A percentile compares a stretch with the other conserved stretches of the same genome.
Conservation (phyloP, 2,329 filamentous ascomycete genomes). For the Botryosphaeria dothidea region DNA sequence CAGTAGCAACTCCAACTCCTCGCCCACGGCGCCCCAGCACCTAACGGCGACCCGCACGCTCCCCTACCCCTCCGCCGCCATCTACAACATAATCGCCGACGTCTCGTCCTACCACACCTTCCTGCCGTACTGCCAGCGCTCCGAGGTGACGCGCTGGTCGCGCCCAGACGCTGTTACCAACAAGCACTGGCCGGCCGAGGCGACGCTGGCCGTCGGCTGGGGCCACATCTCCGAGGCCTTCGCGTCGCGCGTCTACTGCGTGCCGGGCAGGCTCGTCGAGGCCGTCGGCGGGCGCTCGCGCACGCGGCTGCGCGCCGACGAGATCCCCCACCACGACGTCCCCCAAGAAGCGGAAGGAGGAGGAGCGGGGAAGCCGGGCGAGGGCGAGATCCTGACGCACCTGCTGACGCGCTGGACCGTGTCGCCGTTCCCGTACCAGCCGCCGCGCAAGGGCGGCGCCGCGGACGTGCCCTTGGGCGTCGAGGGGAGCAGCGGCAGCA, state of each 20-base stretch:
- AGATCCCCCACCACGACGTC: constrained; percentile 14
- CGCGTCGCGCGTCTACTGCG: constrained; percentile 75
- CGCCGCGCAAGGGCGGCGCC: constrained; percentile 30
- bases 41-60: constrained; percentile 75
- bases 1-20: constrained; percentile 29
- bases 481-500: constrained; percentile 37
- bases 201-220: constrained; percentile 82
- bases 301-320: constrained; percentile 21
- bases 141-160: constrained; percentile 76
- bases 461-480: neutral
- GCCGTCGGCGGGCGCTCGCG: constrained; percentile 20
- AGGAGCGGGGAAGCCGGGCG: neutral
- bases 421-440: constrained; percentile 49
- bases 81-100: constrained; percentile 88
- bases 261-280: constrained; percentile 53
- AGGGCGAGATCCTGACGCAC: constrained; percentile 60
- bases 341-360: neutral
- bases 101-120: constrained; percentile 81
- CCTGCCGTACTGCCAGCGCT: constrained; percentile 85
- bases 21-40: constrained; percentile 53
- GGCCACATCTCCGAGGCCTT: constrained; percentile 82
- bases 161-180: constrained; percentile 48
- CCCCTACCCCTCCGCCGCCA: constrained; percentile 67
- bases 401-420: constrained; percentile 72
- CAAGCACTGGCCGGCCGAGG: constrained; percentile 68